Evolutionary conservation across 139 green algal genomes (phyloP).

Genomic region (Chlorella sp.): DNA sequence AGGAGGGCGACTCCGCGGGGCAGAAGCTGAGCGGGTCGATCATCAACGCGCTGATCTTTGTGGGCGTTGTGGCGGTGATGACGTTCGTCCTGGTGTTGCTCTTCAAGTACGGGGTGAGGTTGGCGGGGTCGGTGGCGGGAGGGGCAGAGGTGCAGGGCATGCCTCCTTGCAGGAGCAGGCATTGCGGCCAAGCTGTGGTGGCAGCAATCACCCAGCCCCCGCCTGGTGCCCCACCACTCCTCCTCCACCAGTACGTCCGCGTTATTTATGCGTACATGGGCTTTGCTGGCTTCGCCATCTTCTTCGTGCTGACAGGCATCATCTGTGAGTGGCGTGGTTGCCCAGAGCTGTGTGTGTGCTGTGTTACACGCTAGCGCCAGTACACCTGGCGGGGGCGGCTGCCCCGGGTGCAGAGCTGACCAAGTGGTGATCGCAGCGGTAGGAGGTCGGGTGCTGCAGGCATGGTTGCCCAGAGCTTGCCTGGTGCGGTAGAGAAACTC

Average conservation of each 20-base stretch:
- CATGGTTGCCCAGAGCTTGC: too few relatives aligned
- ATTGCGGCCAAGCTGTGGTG: neutral
- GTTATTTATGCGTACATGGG: constrained; percentile 95
- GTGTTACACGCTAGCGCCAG: too few relatives aligned
- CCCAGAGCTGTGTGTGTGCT: constrained; percentile 50
- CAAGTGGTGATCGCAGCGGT: too few relatives aligned
- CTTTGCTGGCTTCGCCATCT: constrained; percentile 92
- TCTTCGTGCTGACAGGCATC: constrained; percentile 88
- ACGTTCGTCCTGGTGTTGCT: constrained; percentile 92
- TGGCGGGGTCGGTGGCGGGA: neutral
- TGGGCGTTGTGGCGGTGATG: constrained; percentile 79
- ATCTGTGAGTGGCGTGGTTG: too few relatives aligned
- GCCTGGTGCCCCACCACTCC: neutral
- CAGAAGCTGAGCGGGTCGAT: constrained; percentile 86
- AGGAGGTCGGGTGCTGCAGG: too few relatives aligned
- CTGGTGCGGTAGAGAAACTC: too few relatives aligned
- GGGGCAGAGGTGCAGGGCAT: neutral
- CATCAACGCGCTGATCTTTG: constrained; percentile 93
- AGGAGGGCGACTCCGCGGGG: constrained; percentile 68
- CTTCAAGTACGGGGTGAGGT: constrained; percentile 85
- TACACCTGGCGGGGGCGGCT: too few relatives aligned
- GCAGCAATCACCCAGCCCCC: neutral
- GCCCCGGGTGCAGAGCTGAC: too few relatives aligned
- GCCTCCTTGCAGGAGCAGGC: neutral
- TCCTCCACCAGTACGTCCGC: constrained; percentile 69